phyloP scores from a whole-genome alignment of 2,329 filamentous ascomycete genomes.

The Calonectria multiphialidica region DNA sequence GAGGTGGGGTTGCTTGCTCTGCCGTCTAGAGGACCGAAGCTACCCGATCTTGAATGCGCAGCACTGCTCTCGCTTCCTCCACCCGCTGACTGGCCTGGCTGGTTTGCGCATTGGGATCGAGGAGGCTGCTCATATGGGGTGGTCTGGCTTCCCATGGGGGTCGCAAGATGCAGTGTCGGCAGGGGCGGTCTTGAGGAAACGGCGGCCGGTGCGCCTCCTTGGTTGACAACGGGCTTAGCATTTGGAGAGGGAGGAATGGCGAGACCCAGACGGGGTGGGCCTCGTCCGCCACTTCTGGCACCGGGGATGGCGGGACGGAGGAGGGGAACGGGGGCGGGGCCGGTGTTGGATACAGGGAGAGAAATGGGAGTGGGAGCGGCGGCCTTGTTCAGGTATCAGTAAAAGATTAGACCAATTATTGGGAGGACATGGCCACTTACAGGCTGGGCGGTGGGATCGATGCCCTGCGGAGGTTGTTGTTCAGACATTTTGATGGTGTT shows the following conservation, averaged over 20 bases:
- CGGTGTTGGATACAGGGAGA: conserved; percentile 50
- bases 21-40: conserved; percentile 82
- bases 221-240: conserved; percentile 78
- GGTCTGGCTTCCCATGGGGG: conserved; percentile 85
- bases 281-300: conserved; percentile 69
- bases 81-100: conserved; percentile 74
- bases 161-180: conserved; percentile 87
- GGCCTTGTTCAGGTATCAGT: conserved; percentile 34
- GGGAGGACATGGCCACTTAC: conserved; percentile 30
- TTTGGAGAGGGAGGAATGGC: conserved; percentile 91
- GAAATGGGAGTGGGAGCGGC: conserved; percentile 43
- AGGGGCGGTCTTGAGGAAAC: conserved; percentile 65
- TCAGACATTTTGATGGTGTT: conserved; percentile 39
- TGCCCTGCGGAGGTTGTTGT: conserved; percentile 37
- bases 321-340: conserved; percentile 78
- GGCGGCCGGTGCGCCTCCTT: conserved; percentile 46
- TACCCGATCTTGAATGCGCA: conserved; percentile 85
- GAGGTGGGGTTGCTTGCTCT: conserved; percentile 85
- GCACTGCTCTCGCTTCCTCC: conserved; percentile 84
- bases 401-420: not conserved
- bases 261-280: conserved; percentile 84
- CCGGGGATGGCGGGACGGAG: conserved; percentile 87
- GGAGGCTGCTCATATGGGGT: conserved; percentile 76
- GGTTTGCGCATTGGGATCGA: conserved; percentile 64
- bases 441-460: conserved; percentile 36